Evolutionary conservation across 2,329 filamentous ascomycete species (phyloP), one percentile per base, ranked within the genome.

Genomic region (Pseudogymnoascus destructans): DNA sequence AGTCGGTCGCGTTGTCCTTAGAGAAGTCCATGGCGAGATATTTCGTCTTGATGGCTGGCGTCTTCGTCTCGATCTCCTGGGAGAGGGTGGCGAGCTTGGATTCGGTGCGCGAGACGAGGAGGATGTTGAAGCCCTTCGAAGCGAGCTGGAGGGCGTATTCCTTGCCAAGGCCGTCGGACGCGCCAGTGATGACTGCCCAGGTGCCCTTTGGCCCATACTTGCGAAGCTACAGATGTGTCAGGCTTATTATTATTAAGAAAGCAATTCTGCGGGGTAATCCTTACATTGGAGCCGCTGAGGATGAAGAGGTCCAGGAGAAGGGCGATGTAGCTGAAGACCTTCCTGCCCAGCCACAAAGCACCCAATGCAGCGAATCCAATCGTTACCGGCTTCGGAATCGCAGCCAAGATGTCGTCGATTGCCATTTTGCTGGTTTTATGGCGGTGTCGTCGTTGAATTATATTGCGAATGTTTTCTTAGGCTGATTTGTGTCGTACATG

Each of bases 81-180:
- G 88, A 82, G 56, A 98, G 80, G 1, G 81, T 72, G 58, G 88
- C 81, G 64, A 98, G 85, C 74, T 98, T 98, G 38, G 89, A 89
- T 65, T 87, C 80, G n/a, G 95, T 97, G 67, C 95, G 91, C 49
- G 93, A 97, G 61, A 98, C 85, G 65, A 98, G 88, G 62, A 98
- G 76, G 66, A 97, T 78, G 74, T 96, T 97, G 82, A 92, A 98
- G 67, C 91, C 91, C 70, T 93, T 91, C 61, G 82, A 77, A 21
- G 93, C 91, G 59, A 98, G 84, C 71, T 97, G 90, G 30, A 86
- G 79, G 35, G 92, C 89, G 70, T 89, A 98, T 75, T 98, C 93
- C 74, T 95, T 97, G 70, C 93, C 93, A 62, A 98, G 84, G 63
- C 93, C 95, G 72, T 98, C 93, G 9, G 91, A 96, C 57, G 92